Conservation (phyloP, 306 rosid genomes). For the Vicia sativa region DNA sequence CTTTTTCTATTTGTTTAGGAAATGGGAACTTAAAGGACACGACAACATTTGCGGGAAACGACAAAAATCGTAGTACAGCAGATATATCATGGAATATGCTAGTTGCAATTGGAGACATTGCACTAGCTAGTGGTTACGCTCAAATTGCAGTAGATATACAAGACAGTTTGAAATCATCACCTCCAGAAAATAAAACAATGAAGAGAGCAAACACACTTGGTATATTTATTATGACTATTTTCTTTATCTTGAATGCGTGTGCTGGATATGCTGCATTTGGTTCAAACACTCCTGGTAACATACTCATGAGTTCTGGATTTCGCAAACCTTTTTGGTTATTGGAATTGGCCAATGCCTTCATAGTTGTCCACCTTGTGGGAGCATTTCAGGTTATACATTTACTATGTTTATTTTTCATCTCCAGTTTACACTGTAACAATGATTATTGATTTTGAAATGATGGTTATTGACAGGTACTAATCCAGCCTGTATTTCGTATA, state of each 20-base stretch:
- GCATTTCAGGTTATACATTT: conserved; percentile 48
- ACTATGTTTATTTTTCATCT: neutral
- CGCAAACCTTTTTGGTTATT: conserved; percentile 53
- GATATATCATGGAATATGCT: conserved; percentile 50
- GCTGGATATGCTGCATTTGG: conserved; percentile 75
- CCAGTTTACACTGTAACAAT: neutral
- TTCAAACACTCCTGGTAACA: conserved; percentile 49
- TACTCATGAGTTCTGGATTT: conserved; percentile 55
- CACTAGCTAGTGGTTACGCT: conserved; percentile 53
- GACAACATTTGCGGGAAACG: conserved; percentile 35
- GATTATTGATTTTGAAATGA: neutral
- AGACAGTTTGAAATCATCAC: conserved; percentile 61
- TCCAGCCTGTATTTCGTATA: conserved; percentile 49
- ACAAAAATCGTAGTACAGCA: conserved; percentile 2
- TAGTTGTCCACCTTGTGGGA: conserved; percentile 58
- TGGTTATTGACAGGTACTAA: conserved; percentile 42
- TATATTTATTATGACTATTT: conserved; percentile 43
- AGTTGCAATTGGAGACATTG: conserved; percentile 58
- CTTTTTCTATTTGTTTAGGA: no score
- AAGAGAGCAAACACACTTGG: conserved; percentile 50
- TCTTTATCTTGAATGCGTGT: conserved; percentile 44
- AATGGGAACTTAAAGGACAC: conserved; percentile 45
- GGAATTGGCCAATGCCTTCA: conserved; percentile 53
- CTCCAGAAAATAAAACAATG: conserved; percentile 69
- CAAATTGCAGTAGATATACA: conserved; percentile 51